phyloP scores from a whole-genome alignment of 1,139 yeast species.

The Protomyces macrosporus region DNA sequence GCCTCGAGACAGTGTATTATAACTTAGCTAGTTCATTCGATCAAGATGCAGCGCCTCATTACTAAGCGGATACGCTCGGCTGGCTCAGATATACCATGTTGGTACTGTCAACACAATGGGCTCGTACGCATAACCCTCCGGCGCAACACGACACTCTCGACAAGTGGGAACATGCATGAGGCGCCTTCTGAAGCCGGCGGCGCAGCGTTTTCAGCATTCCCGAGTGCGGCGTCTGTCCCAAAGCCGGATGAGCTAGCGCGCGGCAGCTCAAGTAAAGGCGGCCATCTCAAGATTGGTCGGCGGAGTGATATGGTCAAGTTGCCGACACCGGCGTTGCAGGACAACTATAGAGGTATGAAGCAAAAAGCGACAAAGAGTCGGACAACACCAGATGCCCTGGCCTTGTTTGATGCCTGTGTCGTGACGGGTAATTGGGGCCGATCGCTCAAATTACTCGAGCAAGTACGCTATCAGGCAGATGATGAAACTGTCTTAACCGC shows the following conservation, averaged over 20 bases:
- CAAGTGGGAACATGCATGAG: neutral
- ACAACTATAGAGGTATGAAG: neutral
- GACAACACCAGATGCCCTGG: constrained; percentile 14
- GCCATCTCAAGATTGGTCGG: neutral
- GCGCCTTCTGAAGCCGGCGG: neutral
- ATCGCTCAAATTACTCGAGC: constrained; percentile 43
- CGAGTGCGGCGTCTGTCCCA: neutral
- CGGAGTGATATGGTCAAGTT: neutral
- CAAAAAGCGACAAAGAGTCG: neutral
- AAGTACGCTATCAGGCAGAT: constrained; percentile 37
- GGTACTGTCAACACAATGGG: neutral
- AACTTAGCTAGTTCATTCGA: neutral
- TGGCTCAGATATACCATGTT: neutral
- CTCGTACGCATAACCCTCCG: neutral
- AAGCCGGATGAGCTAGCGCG: neutral
- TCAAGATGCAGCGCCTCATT: neutral
- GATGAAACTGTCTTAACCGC: constrained; percentile 42
- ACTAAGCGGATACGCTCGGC: neutral
- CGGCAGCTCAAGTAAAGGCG: neutral
- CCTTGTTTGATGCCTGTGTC: constrained; percentile 68
- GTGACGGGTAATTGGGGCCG: constrained; percentile 62
- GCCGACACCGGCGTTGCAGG: neutral
- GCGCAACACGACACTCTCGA: neutral
- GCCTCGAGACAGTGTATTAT: no score
- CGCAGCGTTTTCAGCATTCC: neutral